A percentile compares a stretch with the other conserved stretches of the same genome.
Conservation (phyloP, 2,329 filamentous ascomycete genomes). For the Juglanconis oblonga region DNA sequence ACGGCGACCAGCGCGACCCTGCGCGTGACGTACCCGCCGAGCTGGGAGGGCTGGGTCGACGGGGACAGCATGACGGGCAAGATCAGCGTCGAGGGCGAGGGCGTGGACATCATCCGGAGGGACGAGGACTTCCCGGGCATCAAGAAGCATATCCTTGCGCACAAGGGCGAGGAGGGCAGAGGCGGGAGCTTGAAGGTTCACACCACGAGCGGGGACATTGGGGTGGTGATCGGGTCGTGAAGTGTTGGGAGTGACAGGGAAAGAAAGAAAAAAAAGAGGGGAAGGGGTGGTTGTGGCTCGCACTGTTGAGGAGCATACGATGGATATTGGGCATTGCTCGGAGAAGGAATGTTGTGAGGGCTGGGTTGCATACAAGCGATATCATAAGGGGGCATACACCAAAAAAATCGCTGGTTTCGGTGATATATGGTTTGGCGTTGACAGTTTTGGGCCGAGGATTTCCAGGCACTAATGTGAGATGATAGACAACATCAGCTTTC, state of each 20-base stretch:
- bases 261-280: background rate
- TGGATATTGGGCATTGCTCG: too few relatives aligned
- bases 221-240: constrained; percentile 1
- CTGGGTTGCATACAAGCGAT: too few relatives aligned
- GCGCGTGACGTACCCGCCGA: constrained; percentile 41
- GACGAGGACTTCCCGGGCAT: constrained; percentile 30
- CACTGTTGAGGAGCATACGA: too few relatives aligned
- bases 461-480: too few relatives aligned
- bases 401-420: too few relatives aligned
- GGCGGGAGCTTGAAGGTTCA: constrained; percentile 8
- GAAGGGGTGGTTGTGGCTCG: too few relatives aligned
- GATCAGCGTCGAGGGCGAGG: constrained; percentile 39
- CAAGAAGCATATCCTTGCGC: constrained; percentile 31
- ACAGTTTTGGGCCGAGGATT: too few relatives aligned
- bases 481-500: too few relatives aligned
- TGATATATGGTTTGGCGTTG: too few relatives aligned
- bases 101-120: constrained; percentile 36
- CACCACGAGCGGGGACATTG: constrained; percentile 11
- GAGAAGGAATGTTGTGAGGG: too few relatives aligned
- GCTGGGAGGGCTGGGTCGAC: constrained; percentile 47
- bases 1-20: constrained; percentile 42
- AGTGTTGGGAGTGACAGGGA: too few relatives aligned
- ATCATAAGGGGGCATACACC: too few relatives aligned
- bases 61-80: constrained; percentile 39
- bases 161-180: constrained; percentile 36